phyloP scores from a whole-genome alignment of 2,329 filamentous ascomycete species.

The Colletotrichum plurivorum region DNA sequence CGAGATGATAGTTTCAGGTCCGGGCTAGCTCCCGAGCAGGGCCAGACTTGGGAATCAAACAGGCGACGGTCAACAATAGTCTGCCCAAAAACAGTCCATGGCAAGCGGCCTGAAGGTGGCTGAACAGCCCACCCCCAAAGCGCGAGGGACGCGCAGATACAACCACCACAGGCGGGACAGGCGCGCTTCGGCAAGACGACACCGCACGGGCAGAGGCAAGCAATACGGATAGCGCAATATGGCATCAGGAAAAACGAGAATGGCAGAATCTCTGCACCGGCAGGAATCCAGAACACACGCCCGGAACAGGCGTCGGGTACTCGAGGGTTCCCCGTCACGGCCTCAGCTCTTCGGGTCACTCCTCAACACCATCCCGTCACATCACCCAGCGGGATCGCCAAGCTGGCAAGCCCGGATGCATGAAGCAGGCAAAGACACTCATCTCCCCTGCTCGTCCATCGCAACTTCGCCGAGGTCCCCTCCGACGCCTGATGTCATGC shows the following conservation, averaged over 20 bases:
- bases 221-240: slow-evolving; percentile 34
- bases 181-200: slow-evolving; percentile 36
- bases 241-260: slow-evolving; percentile 34
- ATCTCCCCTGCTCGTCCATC: slow-evolving; percentile 33
- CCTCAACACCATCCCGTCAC: slow-evolving; percentile 8
- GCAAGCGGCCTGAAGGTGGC: slow-evolving; percentile 35
- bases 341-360: slow-evolving; percentile 1
- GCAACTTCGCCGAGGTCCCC: slow-evolving; percentile 28
- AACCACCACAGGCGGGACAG: slow-evolving; percentile 10
- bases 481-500: slow-evolving; percentile 37
- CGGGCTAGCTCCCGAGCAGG: slow-evolving; percentile 33
- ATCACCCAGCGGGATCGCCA: slow-evolving; percentile 32
- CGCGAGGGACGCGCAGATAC: slow-evolving; percentile 14
- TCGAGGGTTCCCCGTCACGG: background rate
- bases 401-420: slow-evolving; percentile 40
- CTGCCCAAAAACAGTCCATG: slow-evolving; percentile 31
- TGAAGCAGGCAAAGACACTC: slow-evolving; percentile 38
- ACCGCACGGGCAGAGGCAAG: slow-evolving; percentile 23
- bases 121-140: slow-evolving; percentile 32
- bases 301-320: background rate
- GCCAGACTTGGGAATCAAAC: slow-evolving; percentile 32
- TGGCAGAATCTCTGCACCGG: slow-evolving; percentile 34
- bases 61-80: slow-evolving; percentile 30
- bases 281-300: slow-evolving; percentile 19
- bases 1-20: slow-evolving; percentile 39